Base-by-base conservation (phyloP, 1,139 yeast species). In the Sugiyamaella xylanicola region DNA sequence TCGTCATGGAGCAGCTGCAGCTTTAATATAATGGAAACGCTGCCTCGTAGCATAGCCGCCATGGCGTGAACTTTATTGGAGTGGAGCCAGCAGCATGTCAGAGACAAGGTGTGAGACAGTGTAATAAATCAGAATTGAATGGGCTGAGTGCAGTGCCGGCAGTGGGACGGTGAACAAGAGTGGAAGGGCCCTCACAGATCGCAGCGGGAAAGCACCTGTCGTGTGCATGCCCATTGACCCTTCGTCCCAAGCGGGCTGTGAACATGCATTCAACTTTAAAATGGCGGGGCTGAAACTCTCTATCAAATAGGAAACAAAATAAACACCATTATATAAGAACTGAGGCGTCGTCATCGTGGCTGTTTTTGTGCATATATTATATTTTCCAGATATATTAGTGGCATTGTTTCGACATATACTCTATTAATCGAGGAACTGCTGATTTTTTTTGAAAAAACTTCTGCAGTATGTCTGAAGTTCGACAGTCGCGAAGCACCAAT, bases 401-500 rank as follows among this genome's bases (percentile, higher is more conserved):
- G 37, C 32, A 25, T 25, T 5, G 11, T n/a, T n/a, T n/a, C n/a
- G n/a, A n/a, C n/a, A n/a, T n/a, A n/a, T n/a, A n/a, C n/a, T n/a
- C n/a, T n/a, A n/a, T n/a, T n/a, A n/a, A n/a, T n/a, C n/a, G n/a
- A n/a, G n/a, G n/a, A n/a, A n/a, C n/a, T n/a, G n/a, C n/a, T n/a
- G n/a, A n/a, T n/a, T n/a, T n/a, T n/a, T n/a, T n/a, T n/a, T n/a
- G 9, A 25, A 25, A 25, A 25, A 25, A 25, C 47, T 16, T 4
- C 8, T 3, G 2, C 32, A 2, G 4, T 15, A 46, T 46, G 50
- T 11, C 29, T n/a, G 50, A 25, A 3, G 22, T 46, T 21, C 2
- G 50, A 36, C 35, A 46, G 32, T 8, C 50, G 22, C 35, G 13
- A 36, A 46, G 50, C 16, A 25, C 42, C 5, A 37, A 46, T 25